These are phyloP conservation scores for Aspergillus cristatus DNA, from an alignment of 495 filamentous ascomycete species.

Conservation along the genomic window DNA sequence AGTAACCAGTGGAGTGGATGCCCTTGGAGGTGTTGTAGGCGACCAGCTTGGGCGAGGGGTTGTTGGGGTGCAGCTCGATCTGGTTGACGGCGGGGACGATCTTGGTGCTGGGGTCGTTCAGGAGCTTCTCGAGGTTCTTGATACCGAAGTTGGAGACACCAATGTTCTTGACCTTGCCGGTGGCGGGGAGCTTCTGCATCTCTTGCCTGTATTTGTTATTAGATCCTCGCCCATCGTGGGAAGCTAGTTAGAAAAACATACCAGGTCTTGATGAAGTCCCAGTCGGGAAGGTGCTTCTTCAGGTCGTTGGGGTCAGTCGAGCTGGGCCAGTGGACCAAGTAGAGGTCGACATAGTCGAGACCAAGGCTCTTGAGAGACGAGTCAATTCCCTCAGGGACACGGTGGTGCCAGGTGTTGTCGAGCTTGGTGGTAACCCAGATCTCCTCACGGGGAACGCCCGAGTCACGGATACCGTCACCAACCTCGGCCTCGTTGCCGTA, in stretches of 20 bases:
- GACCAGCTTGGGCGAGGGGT: slow-evolving; percentile 69
- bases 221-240: not conserved
- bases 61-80: slow-evolving; percentile 82
- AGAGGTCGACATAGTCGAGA: slow-evolving; percentile 61
- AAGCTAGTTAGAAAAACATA: slow-evolving; percentile 8
- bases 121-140: slow-evolving; percentile 48
- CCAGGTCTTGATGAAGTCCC: slow-evolving; percentile 79
- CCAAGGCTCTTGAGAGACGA: slow-evolving; percentile 46
- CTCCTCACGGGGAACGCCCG: slow-evolving; percentile 49
- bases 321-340: slow-evolving; percentile 62
- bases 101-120: slow-evolving; percentile 45
- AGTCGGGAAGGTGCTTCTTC: slow-evolving; percentile 54
- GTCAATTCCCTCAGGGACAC: slow-evolving; percentile 20
- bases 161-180: slow-evolving; percentile 68
- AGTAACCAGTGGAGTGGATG: slow-evolving; percentile 62
- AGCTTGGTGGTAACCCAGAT: slow-evolving; percentile 73
- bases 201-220: slow-evolving; percentile 40
- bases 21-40: slow-evolving; percentile 60
- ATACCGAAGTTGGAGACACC: slow-evolving; percentile 58
- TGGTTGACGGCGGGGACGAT: slow-evolving; percentile 82
- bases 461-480: slow-evolving; percentile 49
- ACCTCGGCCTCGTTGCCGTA: slow-evolving; percentile 77
- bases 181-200: slow-evolving; percentile 72
- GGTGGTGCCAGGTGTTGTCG: slow-evolving; percentile 28
- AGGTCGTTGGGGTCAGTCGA: slow-evolving; percentile 48